Evolutionary conservation across 1,284 basidiomycete genomes (phyloP), one percentile per base, ranked within the genome.

Genomic region (Lignosus rhinocerotis): DNA sequence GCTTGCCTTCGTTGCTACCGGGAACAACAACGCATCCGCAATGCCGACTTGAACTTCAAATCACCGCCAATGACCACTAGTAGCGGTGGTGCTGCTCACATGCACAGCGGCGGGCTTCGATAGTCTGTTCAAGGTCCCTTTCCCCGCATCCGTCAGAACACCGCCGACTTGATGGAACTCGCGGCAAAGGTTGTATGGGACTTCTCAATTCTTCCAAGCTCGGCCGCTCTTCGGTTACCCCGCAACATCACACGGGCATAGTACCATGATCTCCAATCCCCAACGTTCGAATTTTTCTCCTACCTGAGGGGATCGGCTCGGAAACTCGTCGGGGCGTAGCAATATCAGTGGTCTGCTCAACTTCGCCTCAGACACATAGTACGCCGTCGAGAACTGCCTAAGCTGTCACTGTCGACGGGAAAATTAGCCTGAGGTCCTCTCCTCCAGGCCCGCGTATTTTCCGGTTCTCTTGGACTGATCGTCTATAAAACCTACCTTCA

Each of bases 171-270:
- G 36, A 55, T 41, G 42, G 31, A 45, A 41, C 17, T 38, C 17
- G 41, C 42, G 36, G 25, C 33, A 34, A 36, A 43, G 51, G 21
- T 52, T 32, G 48, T 43, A 51, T n/a, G 42, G 36, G 42, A 4
- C 19, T 38, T n/a, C 38, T 16, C 36, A 21, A 14, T 49, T 19
- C 30, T 7, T 42, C 19, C 30, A 45, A 46, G 51, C 16, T 56
- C 61, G 61, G 61, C 36, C 38, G 25, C 58, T 58, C 58, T 49
- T 63, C 61, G 58, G 61, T 43, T 21, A 25, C 25, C 42, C 16
- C 38, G 8, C 31, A 19, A 10, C 44, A 33, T 51, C 38, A 51
- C 50, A 38, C 34, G 34, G 30, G 16, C 39, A 6, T 53, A 41
- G 17, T 48, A 19, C 31, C 51, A 32, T 44, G 39, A 57, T 25